Conservation (phyloP, 2,329 filamentous ascomycete genomes). For the Coniochaeta sp. region DNA sequence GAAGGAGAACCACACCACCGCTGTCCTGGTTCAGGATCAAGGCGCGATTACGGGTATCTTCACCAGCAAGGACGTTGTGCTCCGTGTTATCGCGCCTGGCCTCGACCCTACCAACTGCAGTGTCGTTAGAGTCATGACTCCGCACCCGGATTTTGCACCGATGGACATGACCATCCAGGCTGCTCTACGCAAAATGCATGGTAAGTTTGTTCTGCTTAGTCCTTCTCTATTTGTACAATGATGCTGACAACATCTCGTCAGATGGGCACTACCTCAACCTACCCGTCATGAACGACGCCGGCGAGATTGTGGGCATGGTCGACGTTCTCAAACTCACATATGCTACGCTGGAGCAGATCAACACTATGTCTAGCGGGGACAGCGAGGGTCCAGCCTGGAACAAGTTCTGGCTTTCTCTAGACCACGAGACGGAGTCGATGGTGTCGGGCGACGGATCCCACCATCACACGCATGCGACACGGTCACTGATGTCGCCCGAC, state of each 20-base stretch:
- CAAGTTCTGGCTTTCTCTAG: slow-evolving; percentile 97
- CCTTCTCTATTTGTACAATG: slow-evolving; percentile 1
- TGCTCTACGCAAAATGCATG: slow-evolving; percentile 97
- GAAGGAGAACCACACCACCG: slow-evolving; percentile 98
- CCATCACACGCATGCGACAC: slow-evolving; percentile 60
- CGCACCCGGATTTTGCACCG: slow-evolving; percentile 95
- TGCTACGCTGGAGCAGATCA: slow-evolving; percentile 94
- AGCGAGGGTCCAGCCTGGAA: slow-evolving; percentile 97
- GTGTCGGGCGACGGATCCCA: slow-evolving; percentile 85
- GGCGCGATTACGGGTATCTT: slow-evolving; percentile 98
- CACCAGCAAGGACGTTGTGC: slow-evolving; percentile 97
- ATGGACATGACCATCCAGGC: slow-evolving; percentile 99
- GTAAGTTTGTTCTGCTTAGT: slow-evolving; percentile 42
- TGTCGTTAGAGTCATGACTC: slow-evolving; percentile 97
- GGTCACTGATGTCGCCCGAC: slow-evolving; percentile 79
- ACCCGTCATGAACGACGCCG: slow-evolving; percentile 94
- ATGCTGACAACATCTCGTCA: slow-evolving; percentile 27
- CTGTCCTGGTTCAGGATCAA: slow-evolving; percentile 91
- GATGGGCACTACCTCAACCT: slow-evolving; percentile 98
- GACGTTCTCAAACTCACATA: slow-evolving; percentile 98
- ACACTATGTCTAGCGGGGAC: slow-evolving; percentile 83
- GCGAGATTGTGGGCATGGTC: slow-evolving; percentile 99
- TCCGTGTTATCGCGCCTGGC: slow-evolving; percentile 94
- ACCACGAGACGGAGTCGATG: slow-evolving; percentile 92
- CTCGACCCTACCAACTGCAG: slow-evolving; percentile 92